A percentile compares a stretch with the other conserved stretches of the same genome.
Evolutionary conservation across 129 eudicot genomes (phyloP).

Genomic region (Pittosporum tobira): DNA sequence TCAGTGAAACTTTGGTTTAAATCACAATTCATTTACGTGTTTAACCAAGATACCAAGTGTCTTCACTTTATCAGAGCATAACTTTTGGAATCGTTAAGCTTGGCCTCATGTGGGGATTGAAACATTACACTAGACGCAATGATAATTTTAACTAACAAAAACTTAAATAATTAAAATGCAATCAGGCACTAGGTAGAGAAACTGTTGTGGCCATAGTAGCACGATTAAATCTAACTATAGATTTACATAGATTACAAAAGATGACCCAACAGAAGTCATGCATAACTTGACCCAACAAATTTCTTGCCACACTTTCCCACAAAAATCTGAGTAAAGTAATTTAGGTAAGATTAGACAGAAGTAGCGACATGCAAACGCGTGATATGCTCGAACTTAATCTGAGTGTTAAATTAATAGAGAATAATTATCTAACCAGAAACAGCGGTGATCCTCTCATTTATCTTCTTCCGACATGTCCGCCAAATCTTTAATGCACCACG

Average conservation of each 20-base stretch:
- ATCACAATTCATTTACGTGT: too few species aligned
- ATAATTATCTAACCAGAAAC: conserved; percentile 44
- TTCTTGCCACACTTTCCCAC: not conserved
- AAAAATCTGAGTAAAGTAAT: not conserved
- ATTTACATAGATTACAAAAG: not conserved
- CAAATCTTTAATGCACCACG: conserved; percentile 51
- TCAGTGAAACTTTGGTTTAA: too few species aligned
- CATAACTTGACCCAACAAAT: not conserved
- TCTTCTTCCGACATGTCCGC: conserved; percentile 83
- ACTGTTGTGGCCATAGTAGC: not conserved
- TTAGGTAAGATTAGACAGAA: not conserved
- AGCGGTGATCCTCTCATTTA: conserved; percentile 77
- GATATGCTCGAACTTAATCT: not conserved
- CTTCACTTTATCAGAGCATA: too few species aligned
- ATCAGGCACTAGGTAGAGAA: not conserved
- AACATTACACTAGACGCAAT: too few species aligned
- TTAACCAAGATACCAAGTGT: too few species aligned
- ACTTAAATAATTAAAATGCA: too few species aligned
- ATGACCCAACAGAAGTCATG: not conserved
- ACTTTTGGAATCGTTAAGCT: too few species aligned
- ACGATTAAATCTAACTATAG: not conserved
- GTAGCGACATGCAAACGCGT: not conserved
- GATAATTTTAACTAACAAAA: too few species aligned
- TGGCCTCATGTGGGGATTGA: too few species aligned
- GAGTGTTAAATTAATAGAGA: not conserved